Evolutionary conservation across 179 eudicot genomes (phyloP).

Genomic region (Silene coronaria): DNA sequence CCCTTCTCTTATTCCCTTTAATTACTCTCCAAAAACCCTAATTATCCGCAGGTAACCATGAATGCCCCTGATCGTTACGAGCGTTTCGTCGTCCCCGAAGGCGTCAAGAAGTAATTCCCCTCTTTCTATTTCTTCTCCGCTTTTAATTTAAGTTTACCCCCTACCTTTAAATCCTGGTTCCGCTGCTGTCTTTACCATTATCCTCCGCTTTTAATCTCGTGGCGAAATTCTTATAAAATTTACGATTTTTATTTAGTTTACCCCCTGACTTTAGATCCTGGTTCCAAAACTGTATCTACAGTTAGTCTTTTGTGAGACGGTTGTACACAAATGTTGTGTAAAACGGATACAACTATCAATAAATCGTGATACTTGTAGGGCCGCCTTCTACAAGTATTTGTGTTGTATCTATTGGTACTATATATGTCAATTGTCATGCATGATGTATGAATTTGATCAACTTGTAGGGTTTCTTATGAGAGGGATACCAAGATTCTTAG

Average conservation of each 20-base stretch:
- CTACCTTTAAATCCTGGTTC: too few species aligned
- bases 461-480: conserved; percentile 79
- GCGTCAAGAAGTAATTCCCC: conserved; percentile 64
- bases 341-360: too few species aligned
- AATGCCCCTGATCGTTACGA: conserved; percentile 98
- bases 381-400: too few species aligned
- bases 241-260: not conserved
- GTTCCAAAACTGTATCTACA: too few species aligned
- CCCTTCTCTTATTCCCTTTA: not conserved
- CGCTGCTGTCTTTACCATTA: too few species aligned
- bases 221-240: too few species aligned
- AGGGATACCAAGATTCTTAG: conserved; percentile 95
- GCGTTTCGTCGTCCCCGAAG: conserved; percentile 96
- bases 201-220: not conserved
- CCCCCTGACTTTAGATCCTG: not conserved
- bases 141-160: too few species aligned
- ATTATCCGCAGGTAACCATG: conserved; percentile 30
- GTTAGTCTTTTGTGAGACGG: too few species aligned
- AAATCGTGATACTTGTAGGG: too few species aligned
- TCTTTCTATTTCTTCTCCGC: not conserved
- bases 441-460: not conserved
- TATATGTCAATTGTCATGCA: not conserved
- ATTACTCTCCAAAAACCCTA: not conserved
- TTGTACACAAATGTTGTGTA: too few species aligned
- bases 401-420: not conserved